Evolutionary conservation across 2,329 filamentous ascomycete species (phyloP).

Genomic region (Elsinoe arachidis): DNA sequence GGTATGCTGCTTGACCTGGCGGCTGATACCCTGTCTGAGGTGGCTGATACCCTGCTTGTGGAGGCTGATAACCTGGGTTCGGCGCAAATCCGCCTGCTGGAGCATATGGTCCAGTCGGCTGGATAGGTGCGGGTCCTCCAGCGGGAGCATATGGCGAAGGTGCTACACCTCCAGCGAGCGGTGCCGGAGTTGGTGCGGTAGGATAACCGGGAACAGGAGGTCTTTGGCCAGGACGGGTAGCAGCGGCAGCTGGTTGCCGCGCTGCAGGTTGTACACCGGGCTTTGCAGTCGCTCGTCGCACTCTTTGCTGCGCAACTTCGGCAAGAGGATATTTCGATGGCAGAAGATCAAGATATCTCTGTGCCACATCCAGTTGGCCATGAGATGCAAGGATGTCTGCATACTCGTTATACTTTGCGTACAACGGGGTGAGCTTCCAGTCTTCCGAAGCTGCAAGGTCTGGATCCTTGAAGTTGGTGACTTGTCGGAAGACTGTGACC

Average conservation of each 20-base stretch:
- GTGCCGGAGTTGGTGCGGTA: slow-evolving; percentile 22
- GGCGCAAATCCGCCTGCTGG: slow-evolving; percentile 32
- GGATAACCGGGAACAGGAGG: slow-evolving; percentile 31
- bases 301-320: slow-evolving; percentile 74
- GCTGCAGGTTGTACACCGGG: slow-evolving; percentile 35
- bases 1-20: slow-evolving; percentile 23
- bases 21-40: slow-evolving; percentile 15
- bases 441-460: slow-evolving; percentile 63
- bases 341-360: slow-evolving; percentile 84
- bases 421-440: slow-evolving; percentile 83
- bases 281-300: slow-evolving; percentile 74
- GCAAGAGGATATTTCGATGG: slow-evolving; percentile 77
- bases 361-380: slow-evolving; percentile 75
- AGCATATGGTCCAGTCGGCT: slow-evolving; percentile 30
- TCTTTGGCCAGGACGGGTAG: slow-evolving; percentile 25
- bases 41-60: slow-evolving; percentile 16
- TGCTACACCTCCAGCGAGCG: slow-evolving; percentile 16
- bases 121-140: slow-evolving; percentile 20
- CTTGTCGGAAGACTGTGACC: slow-evolving; percentile 90
- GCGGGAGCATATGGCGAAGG: slow-evolving; percentile 36
- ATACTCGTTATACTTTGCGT: slow-evolving; percentile 94
- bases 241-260: slow-evolving; percentile 31
- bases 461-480: slow-evolving; percentile 79
- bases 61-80: slow-evolving; percentile 44
- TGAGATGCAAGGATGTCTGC: slow-evolving; percentile 89